These are phyloP conservation scores for Pleurotus giganteus DNA, from an alignment of 768 basidiomycete genomes.

Conservation along the genomic window DNA sequence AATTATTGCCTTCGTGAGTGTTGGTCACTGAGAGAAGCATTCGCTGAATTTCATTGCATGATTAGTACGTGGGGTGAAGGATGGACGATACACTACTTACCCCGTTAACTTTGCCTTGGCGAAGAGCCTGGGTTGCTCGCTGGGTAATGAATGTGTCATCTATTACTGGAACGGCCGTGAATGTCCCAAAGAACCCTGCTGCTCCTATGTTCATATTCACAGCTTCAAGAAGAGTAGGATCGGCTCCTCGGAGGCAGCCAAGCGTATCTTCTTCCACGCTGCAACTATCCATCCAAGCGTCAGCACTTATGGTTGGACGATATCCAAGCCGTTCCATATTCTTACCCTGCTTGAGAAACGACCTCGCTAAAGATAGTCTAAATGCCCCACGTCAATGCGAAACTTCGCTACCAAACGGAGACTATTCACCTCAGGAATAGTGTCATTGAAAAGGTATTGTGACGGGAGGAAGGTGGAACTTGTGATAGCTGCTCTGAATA, in stretches of 20 bases:
- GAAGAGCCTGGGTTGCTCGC: slow-evolving; percentile 25
- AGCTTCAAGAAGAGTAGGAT: slow-evolving; percentile 16
- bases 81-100: slow-evolving; percentile 16
- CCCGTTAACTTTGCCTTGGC: slow-evolving; percentile 24
- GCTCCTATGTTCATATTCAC: slow-evolving; percentile 21
- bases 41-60: slow-evolving; percentile 13
- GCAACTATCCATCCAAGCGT: slow-evolving; percentile 13
- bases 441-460: slow-evolving; percentile 28
- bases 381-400: not conserved
- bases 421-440: slow-evolving; percentile 22
- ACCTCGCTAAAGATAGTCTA: slow-evolving; percentile 8
- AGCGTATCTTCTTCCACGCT: not conserved
- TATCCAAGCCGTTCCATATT: not conserved
- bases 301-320: not conserved
- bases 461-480: slow-evolving; percentile 26
- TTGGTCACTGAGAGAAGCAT: slow-evolving; percentile 25
- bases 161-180: slow-evolving; percentile 28
- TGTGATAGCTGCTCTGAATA: slow-evolving; percentile 27
- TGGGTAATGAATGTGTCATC: slow-evolving; percentile 30
- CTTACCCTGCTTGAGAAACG: slow-evolving; percentile 12
- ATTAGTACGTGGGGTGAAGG: slow-evolving; percentile 8
- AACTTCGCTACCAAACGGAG: not conserved
- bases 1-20: slow-evolving; percentile 27
- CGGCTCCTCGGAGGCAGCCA: slow-evolving; percentile 14
- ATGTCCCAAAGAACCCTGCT: slow-evolving; percentile 24